These are phyloP conservation scores for Trypanosoma avium DNA, from an alignment of 208 protist species.

Conservation along the genomic window DNA sequence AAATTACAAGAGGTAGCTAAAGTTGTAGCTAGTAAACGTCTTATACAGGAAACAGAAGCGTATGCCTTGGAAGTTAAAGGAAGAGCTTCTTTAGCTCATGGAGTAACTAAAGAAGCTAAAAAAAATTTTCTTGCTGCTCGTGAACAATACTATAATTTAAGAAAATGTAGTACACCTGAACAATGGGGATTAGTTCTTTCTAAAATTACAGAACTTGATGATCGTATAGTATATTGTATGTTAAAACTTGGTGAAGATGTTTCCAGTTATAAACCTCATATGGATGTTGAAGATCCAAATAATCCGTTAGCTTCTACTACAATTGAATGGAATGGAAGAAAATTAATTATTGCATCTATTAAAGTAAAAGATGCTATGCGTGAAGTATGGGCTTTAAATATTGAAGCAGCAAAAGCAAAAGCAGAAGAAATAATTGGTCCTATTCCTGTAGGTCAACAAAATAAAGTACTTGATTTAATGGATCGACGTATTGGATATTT, in stretches of 20 bases:
- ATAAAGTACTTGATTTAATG: slow-evolving; percentile 74
- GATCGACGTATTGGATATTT: slow-evolving; percentile 78
- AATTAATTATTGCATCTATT: slow-evolving; percentile 63
- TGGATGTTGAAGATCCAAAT: slow-evolving; percentile 8
- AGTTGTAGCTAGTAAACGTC: slow-evolving; percentile 48
- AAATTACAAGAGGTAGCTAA: slow-evolving; percentile 52
- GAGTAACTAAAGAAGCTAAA: slow-evolving; percentile 58
- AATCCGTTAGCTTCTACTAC: slow-evolving; percentile 26
- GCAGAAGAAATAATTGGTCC: slow-evolving; percentile 40
- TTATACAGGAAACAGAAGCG: slow-evolving; percentile 53
- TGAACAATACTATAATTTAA: slow-evolving; percentile 49
- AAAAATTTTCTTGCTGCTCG: slow-evolving; percentile 49
- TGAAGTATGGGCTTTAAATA: slow-evolving; percentile 52
- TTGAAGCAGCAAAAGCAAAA: slow-evolving; percentile 49
- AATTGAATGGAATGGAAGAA: slow-evolving; percentile 74
- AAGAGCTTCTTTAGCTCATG: slow-evolving; percentile 47
- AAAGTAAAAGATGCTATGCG: slow-evolving; percentile 84
- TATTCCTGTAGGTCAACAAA: slow-evolving; percentile 63
- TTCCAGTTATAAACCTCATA: slow-evolving; percentile 41
- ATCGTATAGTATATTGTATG: slow-evolving; percentile 85
- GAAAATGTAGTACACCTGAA: slow-evolving; percentile 28
- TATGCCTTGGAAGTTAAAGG: slow-evolving; percentile 66
- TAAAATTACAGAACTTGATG: slow-evolving; percentile 82
- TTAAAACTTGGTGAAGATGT: slow-evolving; percentile 69
- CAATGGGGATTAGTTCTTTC: slow-evolving; percentile 40